A percentile compares a stretch with the other conserved stretches of the same genome.
Evolutionary conservation across 768 basidiomycete species (phyloP).

Genomic region (Dioszegia crocea): DNA sequence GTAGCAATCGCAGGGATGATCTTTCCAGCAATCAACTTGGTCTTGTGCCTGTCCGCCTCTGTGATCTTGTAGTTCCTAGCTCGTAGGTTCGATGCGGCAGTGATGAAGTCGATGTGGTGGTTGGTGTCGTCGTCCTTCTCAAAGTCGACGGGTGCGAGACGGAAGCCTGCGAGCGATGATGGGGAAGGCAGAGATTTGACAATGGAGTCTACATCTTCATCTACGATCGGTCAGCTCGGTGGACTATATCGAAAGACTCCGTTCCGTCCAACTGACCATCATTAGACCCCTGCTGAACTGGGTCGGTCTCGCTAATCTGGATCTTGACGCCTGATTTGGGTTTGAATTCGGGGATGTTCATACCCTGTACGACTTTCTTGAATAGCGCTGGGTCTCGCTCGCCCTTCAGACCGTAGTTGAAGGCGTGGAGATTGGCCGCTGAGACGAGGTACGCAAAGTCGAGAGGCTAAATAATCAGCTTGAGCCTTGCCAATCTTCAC

Average conservation of each 20-base stretch:
- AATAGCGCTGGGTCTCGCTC: constrained; percentile 73
- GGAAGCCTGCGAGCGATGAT: constrained; percentile 90
- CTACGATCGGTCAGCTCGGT: constrained; percentile 24
- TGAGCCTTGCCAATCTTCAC: background rate
- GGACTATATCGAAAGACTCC: background rate
- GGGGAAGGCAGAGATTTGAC: constrained; percentile 74
- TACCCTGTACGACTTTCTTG: constrained; percentile 74
- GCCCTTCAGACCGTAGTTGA: constrained; percentile 94
- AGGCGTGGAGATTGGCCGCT: constrained; percentile 93
- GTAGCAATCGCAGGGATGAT: constrained; percentile 99
- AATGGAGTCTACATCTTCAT: constrained; percentile 57
- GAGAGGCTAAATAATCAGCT: constrained; percentile 57
- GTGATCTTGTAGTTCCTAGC: constrained; percentile 91
- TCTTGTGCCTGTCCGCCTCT: constrained; percentile 79
- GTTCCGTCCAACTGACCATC: constrained; percentile 49
- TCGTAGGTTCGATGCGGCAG: constrained; percentile 91
- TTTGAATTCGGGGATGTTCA: constrained; percentile 86
- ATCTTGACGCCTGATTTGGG: constrained; percentile 88
- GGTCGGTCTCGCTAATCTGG: constrained; percentile 90
- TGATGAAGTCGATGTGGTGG: constrained; percentile 98
- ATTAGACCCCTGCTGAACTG: constrained; percentile 55
- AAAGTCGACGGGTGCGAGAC: constrained; percentile 89
- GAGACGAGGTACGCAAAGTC: constrained; percentile 87
- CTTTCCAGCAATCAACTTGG: constrained; percentile 92
- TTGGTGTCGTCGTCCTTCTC: constrained; percentile 99